These are phyloP conservation scores for Pyrus communis DNA, from an alignment of 306 rosid genomes.

Conservation along the genomic window DNA sequence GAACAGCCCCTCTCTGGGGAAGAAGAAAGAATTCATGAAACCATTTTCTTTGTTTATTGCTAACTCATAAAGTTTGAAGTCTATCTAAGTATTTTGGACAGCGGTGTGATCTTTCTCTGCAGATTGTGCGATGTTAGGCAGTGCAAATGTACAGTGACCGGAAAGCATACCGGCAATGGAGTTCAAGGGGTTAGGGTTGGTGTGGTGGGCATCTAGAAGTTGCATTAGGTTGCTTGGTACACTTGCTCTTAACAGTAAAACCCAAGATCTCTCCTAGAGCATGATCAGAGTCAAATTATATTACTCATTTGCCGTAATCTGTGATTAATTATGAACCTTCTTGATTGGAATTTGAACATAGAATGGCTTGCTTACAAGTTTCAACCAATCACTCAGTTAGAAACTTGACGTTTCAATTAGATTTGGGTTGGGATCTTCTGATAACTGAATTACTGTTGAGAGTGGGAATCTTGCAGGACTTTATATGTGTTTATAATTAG, in stretches of 20 bases:
- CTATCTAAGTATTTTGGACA: background rate
- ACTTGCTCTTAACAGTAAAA: conserved; percentile 8
- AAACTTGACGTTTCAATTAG: background rate
- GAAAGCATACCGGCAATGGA: conserved; percentile 13
- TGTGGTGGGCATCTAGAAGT: conserved; percentile 17
- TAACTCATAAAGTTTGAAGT: background rate
- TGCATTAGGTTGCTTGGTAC: conserved; percentile 15
- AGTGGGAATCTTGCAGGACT: background rate
- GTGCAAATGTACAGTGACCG: conserved; percentile 13
- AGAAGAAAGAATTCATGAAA: background rate
- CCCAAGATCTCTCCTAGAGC: background rate
- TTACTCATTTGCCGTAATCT: background rate
- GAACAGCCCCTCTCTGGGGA: background rate
- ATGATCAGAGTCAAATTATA: background rate
- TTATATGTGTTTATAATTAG: background rate
- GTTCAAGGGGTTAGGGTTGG: conserved; percentile 19
- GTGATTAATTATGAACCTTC: background rate
- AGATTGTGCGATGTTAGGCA: conserved; percentile 20
- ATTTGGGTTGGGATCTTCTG: background rate
- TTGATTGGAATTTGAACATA: background rate
- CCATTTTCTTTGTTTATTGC: background rate
- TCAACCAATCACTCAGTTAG: background rate
- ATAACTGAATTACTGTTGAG: background rate
- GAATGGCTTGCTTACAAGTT: background rate
- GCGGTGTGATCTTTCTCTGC: background rate